phyloP scores from a whole-genome alignment of 23 red algal species.

The Gracilaria vermiculophylla region DNA sequence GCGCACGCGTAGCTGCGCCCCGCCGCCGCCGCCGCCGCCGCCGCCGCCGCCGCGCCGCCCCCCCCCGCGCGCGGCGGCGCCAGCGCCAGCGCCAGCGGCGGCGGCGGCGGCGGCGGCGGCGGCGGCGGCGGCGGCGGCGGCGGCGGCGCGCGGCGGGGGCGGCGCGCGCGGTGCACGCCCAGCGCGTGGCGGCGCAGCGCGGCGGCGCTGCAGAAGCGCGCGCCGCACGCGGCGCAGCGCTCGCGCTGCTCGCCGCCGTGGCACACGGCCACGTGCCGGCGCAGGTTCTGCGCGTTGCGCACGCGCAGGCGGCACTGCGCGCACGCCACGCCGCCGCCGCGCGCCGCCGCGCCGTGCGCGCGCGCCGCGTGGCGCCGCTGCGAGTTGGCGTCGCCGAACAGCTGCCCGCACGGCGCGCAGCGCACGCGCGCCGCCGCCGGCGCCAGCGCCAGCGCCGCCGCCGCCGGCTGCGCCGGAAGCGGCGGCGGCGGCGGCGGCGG shows the following conservation, averaged over 20 bases:
- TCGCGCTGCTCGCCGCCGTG: slow-evolving; percentile 17
- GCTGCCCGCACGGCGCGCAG: slow-evolving; percentile 10
- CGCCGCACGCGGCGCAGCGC: not conserved
- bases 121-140: too few relatives aligned
- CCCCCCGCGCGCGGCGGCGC: too few relatives aligned
- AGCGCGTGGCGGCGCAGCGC: slow-evolving; percentile 10
- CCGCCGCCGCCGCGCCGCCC: too few relatives aligned
- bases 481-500: not conserved
- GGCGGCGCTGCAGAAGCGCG: not conserved
- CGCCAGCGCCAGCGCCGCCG: not conserved
- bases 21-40: too few relatives aligned
- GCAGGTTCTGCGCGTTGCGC: slow-evolving; percentile 52
- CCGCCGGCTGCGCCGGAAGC: not conserved
- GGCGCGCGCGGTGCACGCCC: not conserved
- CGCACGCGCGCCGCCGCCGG: not conserved
- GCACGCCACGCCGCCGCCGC: not conserved
- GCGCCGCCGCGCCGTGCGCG: not conserved
- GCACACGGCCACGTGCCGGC: slow-evolving; percentile 54
- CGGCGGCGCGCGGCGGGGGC: too few relatives aligned
- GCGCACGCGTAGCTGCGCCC: not conserved
- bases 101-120: too few relatives aligned
- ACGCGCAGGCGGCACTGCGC: slow-evolving; percentile 12
- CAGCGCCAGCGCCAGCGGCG: too few relatives aligned
- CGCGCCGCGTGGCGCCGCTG: slow-evolving; percentile 31
- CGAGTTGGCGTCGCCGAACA: slow-evolving; percentile 36